These are phyloP conservation scores for Metschnikowia dekortorum DNA, from an alignment of 805 yeast genomes.

Conservation along the genomic window DNA sequence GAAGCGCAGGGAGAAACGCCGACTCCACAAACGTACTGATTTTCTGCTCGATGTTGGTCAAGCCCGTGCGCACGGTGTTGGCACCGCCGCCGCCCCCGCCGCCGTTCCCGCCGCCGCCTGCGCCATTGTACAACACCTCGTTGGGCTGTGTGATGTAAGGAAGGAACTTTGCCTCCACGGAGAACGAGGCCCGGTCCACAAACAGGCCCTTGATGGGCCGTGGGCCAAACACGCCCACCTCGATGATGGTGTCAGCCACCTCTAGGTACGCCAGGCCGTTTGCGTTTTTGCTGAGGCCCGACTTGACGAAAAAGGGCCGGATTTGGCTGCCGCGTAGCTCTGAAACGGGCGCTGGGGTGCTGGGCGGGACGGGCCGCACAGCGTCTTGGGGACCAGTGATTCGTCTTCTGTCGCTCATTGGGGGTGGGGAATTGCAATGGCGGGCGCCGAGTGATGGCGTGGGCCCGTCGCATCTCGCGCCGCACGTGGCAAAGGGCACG, in stretches of 20 bases:
- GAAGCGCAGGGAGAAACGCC: conserved; percentile 47
- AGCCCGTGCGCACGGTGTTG: conserved; percentile 26
- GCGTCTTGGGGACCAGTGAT: conserved; percentile 78
- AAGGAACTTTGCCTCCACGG: conserved; percentile 54
- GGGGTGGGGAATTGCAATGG: not conserved
- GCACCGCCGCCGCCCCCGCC: conserved; percentile 21
- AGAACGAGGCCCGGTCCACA: conserved; percentile 58
- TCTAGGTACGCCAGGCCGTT: conserved; percentile 84
- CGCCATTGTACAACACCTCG: conserved; percentile 24
- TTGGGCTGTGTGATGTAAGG: conserved; percentile 45
- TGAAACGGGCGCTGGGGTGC: not conserved
- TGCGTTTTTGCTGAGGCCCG: conserved; percentile 64
- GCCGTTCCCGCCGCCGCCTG: conserved; percentile 9
- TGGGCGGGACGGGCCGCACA: conserved; percentile 26
- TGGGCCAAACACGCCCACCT: conserved; percentile 82
- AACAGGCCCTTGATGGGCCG: conserved; percentile 77
- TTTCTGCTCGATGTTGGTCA: conserved; percentile 41
- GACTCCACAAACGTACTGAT: conserved; percentile 50
- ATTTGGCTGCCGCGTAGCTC: not conserved
- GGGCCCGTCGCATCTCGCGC: not conserved
- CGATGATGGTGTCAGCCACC: conserved; percentile 53
- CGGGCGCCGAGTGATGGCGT: not conserved
- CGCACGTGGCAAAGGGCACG: not conserved
- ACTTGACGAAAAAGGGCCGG: conserved; percentile 48
- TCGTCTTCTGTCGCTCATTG: conserved; percentile 72